Evolutionary conservation across 768 basidiomycete species (phyloP).

Genomic region (Leccinellum rugosiceps): DNA sequence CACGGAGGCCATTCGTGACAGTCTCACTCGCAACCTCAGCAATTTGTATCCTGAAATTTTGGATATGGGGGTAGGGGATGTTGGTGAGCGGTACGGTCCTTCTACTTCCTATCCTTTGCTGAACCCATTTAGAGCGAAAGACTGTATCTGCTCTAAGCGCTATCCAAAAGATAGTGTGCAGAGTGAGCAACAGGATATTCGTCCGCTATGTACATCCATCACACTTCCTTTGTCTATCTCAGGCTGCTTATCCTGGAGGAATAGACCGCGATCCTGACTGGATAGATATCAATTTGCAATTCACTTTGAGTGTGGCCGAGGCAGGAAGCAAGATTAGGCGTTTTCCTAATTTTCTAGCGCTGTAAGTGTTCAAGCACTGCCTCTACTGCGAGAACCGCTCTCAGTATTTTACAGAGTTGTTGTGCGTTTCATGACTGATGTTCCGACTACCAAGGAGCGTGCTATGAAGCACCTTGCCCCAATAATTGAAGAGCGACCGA

Average conservation of each 20-base stretch:
- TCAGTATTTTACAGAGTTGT: not conserved
- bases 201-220: not conserved
- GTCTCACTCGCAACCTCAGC: too few relatives aligned
- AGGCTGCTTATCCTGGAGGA: not conserved
- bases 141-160: not conserved
- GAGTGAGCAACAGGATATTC: not conserved
- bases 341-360: not conserved
- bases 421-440: not conserved
- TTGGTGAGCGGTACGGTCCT: not conserved
- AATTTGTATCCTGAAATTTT: too few relatives aligned
- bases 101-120: not conserved
- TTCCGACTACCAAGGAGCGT: not conserved
- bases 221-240: not conserved
- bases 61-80: not conserved
- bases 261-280: not conserved
- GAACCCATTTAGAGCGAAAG: not conserved
- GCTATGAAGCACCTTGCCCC: not conserved
- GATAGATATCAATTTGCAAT: not conserved
- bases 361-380: not conserved
- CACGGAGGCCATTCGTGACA: too few relatives aligned
- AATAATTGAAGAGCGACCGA: not conserved
- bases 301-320: not conserved
- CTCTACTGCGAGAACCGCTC: not conserved
- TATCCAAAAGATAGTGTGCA: not conserved
- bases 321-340: not conserved